Base-by-base conservation (phyloP, 345 rosid genomes). In the Ricinus communis region DNA sequence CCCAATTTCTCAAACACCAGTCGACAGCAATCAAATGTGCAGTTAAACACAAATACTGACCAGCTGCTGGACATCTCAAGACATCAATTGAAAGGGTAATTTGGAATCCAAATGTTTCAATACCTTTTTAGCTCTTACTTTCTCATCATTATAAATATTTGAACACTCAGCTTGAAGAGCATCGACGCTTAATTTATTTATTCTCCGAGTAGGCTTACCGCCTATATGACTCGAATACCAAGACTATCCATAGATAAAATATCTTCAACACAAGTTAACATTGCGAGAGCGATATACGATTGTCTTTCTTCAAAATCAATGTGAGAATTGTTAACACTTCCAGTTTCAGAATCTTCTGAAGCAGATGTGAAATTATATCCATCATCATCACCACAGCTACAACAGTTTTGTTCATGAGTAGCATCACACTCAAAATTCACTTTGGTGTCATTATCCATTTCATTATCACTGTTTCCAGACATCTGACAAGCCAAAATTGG, bases 11-110 rank as follows among this genome's bases (percentile, higher is more conserved):
- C 53, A 50, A 52, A 52, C 11, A 16, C 56, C 56, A 52, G n/a
- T 21, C 56, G n/a, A 52, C 12, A 52, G 19, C 56, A 52, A 52
- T 52, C 24, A 52, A 52, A 52, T 52, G 56, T 52, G 56, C 56
- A n/a, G 25, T 52, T 21, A 52, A 6, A 21, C 56, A n/a, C 56
- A 52, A n/a, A 52, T 52, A 52, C 56, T 52, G 24, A 52, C 56
- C 56, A 52, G 56, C 56, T 52, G 25, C 25, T 52, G 56, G 56
- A 21, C 56, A 52, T 6, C 56, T 52, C 27, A 52, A 52, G 5
- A 21, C 25, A 52, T n/a, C 56, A 52, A 52, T 21, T n/a, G 56
- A 52, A 52, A 52, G 56, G 56, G 22, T 52, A 52, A 52, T 52
- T 52, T 52, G n/a, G 1, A 24, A 52, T n/a, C 56, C 5, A 52